Base-by-base conservation (phyloP, 2,329 filamentous ascomycete genomes). In the Colletotrichum siamense region DNA sequence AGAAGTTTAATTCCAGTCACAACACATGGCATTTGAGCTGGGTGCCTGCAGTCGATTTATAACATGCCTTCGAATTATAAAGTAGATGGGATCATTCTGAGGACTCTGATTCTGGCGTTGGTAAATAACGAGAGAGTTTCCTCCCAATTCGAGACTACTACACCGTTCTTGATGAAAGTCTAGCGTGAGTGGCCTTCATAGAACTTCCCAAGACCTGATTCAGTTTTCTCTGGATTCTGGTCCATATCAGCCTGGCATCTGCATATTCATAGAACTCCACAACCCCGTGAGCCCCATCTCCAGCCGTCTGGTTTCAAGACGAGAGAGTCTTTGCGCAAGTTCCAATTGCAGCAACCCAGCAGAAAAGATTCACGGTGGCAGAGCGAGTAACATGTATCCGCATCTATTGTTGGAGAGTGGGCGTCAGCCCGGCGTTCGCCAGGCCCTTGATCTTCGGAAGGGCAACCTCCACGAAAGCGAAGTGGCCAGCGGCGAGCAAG, bases 221-320 rank as follows among this genome's bases (percentile, higher is more conserved):
- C 15, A 18, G 36, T 3, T 39, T 39, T 0, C 15, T 0, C 15
- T 39, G 36, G 16, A 39, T 39, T 18, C 4, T 39, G 36, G 36
- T 39, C 36, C 36, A 5, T 5, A 5, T 39, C 36, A 18, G 36
- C 9, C 39, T 6, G 39, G 39, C 1, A 44, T 44, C 39, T 44
- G 39, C 10, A 0, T 18, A 44, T 44, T 44, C 3, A 18, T 6
- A 44, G 0, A 8, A 7, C 18, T 49, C 6, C n/a, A 1, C 10
- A n/a, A 49, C n/a, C n/a, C 18, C 6, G 3, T 3, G 1, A n/a
- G 44, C 6, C 18, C 44, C 2, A 22, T 7, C 0, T 49, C 3
- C 6, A 49, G 44, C 10, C 10, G 9, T 7, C 3, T 7, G 1
- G 3, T 13, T 49, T 49, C 3, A 13, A 49, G 3, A 49, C 44